These are phyloP conservation scores for Neonothopanus nambi DNA, from an alignment of 1,284 basidiomycete species.

Conservation along the genomic window DNA sequence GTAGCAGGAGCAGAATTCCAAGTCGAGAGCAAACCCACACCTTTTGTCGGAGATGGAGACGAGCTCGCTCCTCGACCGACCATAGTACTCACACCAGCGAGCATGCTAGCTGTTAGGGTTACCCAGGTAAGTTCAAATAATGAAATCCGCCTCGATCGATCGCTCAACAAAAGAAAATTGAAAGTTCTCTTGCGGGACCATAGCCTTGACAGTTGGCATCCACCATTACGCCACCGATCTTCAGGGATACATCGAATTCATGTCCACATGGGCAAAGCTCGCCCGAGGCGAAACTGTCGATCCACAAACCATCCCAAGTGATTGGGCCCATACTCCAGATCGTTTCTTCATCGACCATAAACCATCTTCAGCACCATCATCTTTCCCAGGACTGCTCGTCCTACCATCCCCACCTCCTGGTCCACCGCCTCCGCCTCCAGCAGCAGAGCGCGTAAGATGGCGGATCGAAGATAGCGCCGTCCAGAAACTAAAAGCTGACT, in stretches of 20 bases:
- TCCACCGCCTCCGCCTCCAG: no score
- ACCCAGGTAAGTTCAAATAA: neutral
- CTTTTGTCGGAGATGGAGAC: conserved; percentile 1
- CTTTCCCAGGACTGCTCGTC: no score
- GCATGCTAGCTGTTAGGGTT: conserved; percentile 4
- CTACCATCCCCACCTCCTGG: no score
- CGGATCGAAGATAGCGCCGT: no score
- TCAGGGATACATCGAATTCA: conserved; percentile 9
- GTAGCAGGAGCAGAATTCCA: conserved; percentile 1
- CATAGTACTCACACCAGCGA: no score
- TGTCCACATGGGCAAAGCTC: conserved; percentile 5
- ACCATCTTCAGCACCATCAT: no score
- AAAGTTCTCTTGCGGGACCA: conserved; percentile 15
- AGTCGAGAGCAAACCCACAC: neutral
- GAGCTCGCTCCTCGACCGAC: no score
- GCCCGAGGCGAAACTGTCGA: conserved; percentile 5
- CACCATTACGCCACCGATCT: conserved; percentile 12
- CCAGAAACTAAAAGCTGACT: no score
- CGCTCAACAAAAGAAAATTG: neutral
- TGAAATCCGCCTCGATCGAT: no score
- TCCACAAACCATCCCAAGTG: neutral
- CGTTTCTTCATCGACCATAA: neutral
- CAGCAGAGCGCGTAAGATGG: no score
- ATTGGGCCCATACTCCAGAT: conserved; percentile 2
- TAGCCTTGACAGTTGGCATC: conserved; percentile 2